Conservation (phyloP, 306 rosid species). For the Luffa acutangula region DNA sequence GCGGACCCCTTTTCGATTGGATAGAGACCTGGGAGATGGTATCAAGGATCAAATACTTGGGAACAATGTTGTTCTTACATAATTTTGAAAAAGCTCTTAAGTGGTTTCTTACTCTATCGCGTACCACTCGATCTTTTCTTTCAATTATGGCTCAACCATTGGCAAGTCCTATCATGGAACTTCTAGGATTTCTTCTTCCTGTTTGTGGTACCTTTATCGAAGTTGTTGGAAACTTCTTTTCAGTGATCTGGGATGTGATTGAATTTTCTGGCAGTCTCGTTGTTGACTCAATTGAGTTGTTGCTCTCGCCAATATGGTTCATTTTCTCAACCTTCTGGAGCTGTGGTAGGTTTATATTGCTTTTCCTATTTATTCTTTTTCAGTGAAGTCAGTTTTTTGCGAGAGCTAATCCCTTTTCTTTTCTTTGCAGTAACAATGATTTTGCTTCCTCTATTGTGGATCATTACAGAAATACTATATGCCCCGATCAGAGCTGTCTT, state of each 20-base stretch:
- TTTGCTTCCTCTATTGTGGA: conserved; percentile 56
- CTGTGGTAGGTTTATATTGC: conserved; percentile 48
- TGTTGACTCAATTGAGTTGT: conserved; percentile 45
- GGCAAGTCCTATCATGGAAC: conserved; percentile 32
- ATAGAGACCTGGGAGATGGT: conserved; percentile 96
- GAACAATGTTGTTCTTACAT: conserved; percentile 93
- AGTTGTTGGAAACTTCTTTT: conserved; percentile 37
- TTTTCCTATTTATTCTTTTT: conserved; percentile 11
- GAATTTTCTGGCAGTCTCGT: conserved; percentile 37
- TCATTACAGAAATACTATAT: conserved; percentile 55
- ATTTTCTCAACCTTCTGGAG: conserved; percentile 37
- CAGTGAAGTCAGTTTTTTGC: neutral
- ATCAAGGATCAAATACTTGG: conserved; percentile 82
- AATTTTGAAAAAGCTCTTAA: conserved; percentile 67
- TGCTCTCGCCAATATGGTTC: conserved; percentile 62
- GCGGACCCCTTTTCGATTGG: conserved; percentile 95
- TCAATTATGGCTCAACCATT: conserved; percentile 68
- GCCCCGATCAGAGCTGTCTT: conserved; percentile 55
- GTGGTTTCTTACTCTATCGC: conserved; percentile 61
- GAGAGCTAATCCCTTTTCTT: neutral
- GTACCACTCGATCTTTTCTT: conserved; percentile 45
- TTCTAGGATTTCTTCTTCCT: conserved; percentile 66
- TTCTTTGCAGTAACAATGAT: conserved; percentile 44
- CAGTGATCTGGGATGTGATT: conserved; percentile 42
- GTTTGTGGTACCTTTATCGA: conserved; percentile 33